A percentile compares a stretch with the other conserved stretches of the same genome.
phyloP scores from a whole-genome alignment of 1,139 yeast species.

The Diutina sp. region DNA sequence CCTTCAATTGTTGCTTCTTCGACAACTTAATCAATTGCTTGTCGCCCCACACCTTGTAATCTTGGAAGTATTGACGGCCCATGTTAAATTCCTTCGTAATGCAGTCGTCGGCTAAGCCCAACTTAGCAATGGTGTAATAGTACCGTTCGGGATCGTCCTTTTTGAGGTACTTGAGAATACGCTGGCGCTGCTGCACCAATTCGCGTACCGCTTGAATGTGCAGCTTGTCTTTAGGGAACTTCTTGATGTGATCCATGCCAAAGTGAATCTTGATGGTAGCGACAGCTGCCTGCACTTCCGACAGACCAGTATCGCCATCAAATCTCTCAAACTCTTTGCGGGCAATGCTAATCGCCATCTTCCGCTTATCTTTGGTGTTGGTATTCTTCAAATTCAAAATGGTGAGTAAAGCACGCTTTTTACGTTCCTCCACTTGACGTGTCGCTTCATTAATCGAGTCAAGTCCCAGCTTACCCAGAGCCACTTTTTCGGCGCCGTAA shows the following conservation, averaged over 20 bases:
- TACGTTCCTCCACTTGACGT: conserved; percentile 37
- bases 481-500: conserved; percentile 56
- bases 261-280: conserved; percentile 72
- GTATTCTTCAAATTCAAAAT: conserved; percentile 68
- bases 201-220: conserved; percentile 64
- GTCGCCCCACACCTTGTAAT: conserved; percentile 72
- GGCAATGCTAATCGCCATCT: conserved; percentile 53
- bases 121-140: conserved; percentile 73
- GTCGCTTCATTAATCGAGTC: conserved; percentile 35
- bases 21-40: conserved; percentile 23
- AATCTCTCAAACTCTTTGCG: conserved; percentile 67
- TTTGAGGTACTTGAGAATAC: conserved; percentile 68
- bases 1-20: background rate
- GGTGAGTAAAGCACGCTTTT: conserved; percentile 58
- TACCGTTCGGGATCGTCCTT: conserved; percentile 69
- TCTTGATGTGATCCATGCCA: conserved; percentile 63
- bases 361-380: conserved; percentile 41
- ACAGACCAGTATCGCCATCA: conserved; percentile 88
- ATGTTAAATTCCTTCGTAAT: conserved; percentile 72
- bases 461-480: conserved; percentile 17
- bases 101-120: conserved; percentile 77
- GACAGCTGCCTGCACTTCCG: conserved; percentile 93
- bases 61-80: conserved; percentile 76
- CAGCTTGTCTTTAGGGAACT: conserved; percentile 59
- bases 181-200: conserved; percentile 82